Conservation (phyloP, 208 protist genomes). For the Crithidia brevicula region DNA sequence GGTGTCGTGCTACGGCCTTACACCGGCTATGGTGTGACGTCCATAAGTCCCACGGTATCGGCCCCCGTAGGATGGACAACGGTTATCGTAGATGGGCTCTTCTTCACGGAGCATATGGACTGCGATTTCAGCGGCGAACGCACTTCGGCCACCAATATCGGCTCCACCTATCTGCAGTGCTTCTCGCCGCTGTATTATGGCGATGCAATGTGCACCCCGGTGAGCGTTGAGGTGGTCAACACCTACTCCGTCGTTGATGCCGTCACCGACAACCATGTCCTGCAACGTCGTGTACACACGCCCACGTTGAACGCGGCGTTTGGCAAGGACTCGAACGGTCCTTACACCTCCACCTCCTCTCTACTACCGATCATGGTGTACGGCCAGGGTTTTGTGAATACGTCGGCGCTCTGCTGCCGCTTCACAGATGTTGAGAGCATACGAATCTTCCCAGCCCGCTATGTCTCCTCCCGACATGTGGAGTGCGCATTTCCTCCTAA, state of each 20-base stretch:
- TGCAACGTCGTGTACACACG: conserved; percentile 11
- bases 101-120: conserved; percentile 6
- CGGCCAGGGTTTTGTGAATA: conserved; percentile 25
- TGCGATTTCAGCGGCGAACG: conserved; percentile 13
- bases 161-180: conserved; percentile 22
- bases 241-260: neutral
- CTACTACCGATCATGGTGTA: neutral
- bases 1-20: neutral
- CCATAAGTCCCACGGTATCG: neutral
- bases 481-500: conserved; percentile 16
- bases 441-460: conserved; percentile 8
- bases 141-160: neutral
- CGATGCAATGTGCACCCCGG: neutral
- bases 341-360: conserved; percentile 18
- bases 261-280: neutral
- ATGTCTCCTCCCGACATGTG: conserved; percentile 25
- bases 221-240: conserved; percentile 1
- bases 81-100: conserved; percentile 32
- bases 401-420: conserved; percentile 13
- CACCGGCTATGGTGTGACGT: conserved; percentile 30
- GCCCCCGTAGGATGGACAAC: neutral
- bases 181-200: neutral
- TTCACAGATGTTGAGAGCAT: conserved; percentile 24
- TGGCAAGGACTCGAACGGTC: neutral
- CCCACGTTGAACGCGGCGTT: conserved; percentile 3